Conservation (phyloP, 192 early-diverging fungal genomes). For the Gonapodya prolifera region DNA sequence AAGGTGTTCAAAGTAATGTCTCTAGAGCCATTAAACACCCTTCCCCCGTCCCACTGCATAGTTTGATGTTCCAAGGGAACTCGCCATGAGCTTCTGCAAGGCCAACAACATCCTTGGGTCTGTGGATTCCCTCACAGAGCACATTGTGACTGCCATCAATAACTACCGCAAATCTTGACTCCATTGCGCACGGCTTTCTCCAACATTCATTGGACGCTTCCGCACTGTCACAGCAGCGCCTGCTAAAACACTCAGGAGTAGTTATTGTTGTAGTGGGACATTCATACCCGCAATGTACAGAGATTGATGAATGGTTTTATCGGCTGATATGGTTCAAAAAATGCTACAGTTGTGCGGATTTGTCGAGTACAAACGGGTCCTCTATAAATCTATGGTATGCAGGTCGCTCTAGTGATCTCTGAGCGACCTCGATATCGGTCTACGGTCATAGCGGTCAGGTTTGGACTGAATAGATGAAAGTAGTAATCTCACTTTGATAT, state of each 20-base stretch:
- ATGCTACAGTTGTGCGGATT: neutral
- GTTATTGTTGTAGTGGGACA: neutral
- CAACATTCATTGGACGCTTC: neutral
- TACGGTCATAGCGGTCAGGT: neutral
- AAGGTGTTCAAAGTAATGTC: neutral
- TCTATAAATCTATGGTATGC: slow-evolving; percentile 23
- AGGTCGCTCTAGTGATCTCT: slow-evolving; percentile 45
- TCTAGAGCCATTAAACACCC: neutral
- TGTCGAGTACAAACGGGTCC: neutral
- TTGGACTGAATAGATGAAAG: too few species aligned
- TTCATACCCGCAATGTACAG: neutral
- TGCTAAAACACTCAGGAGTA: neutral
- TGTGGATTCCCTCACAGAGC: slow-evolving; percentile 4
- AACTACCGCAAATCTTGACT: neutral
- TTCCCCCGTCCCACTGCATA: neutral
- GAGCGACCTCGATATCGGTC: slow-evolving; percentile 69
- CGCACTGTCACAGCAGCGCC: neutral
- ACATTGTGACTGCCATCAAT: neutral
- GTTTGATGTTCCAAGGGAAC: slow-evolving; percentile 10
- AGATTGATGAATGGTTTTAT: too few species aligned
- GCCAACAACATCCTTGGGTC: slow-evolving; percentile 9
- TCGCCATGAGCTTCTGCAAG: slow-evolving; percentile 10
- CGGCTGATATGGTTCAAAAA: neutral
- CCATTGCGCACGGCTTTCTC: neutral
- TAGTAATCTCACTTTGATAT: slow-evolving; percentile 55